Conservation (phyloP, 2,329 filamentous ascomycete species). For the Exophiala alcalophila region DNA sequence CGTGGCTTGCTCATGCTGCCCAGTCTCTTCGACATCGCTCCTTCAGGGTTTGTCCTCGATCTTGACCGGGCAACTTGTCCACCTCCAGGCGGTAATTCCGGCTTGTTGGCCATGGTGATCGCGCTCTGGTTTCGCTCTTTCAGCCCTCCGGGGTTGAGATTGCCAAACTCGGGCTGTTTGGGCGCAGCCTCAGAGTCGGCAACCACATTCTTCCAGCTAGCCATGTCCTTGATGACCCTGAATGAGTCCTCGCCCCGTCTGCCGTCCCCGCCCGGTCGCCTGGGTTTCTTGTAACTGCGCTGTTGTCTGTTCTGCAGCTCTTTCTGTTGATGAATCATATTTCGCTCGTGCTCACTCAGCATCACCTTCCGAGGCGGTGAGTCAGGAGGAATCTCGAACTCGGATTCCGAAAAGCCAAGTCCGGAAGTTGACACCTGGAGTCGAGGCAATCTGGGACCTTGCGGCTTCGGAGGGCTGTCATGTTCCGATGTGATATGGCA, state of each 20-base stretch:
- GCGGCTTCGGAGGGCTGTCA: slow-evolving; percentile 3
- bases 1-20: slow-evolving; percentile 10
- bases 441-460: slow-evolving; percentile 28
- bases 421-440: slow-evolving; percentile 32
- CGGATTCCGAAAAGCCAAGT: slow-evolving; percentile 31
- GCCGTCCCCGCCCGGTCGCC: slow-evolving; percentile 11
- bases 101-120: neutral
- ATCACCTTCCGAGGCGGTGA: slow-evolving; percentile 31
- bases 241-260: slow-evolving; percentile 5
- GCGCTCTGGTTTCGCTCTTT: neutral
- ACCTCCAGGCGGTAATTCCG: neutral
- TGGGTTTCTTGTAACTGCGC: slow-evolving; percentile 12
- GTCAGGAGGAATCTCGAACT: slow-evolving; percentile 30
- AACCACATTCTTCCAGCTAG: slow-evolving; percentile 19
- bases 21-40: slow-evolving; percentile 3
- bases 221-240: slow-evolving; percentile 10
- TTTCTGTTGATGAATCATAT: slow-evolving; percentile 29
- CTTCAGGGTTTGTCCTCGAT: slow-evolving; percentile 21
- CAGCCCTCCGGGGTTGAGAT: slow-evolving; percentile 6
- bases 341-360: slow-evolving; percentile 30
- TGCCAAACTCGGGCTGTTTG: slow-evolving; percentile 14
- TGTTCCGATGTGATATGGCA: slow-evolving; percentile 22
- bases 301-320: slow-evolving; percentile 26
- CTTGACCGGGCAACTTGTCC: slow-evolving; percentile 8
- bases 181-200: slow-evolving; percentile 11